Conservation (phyloP, 352 stramenopile species). For the Pythium aristosporum region DNA sequence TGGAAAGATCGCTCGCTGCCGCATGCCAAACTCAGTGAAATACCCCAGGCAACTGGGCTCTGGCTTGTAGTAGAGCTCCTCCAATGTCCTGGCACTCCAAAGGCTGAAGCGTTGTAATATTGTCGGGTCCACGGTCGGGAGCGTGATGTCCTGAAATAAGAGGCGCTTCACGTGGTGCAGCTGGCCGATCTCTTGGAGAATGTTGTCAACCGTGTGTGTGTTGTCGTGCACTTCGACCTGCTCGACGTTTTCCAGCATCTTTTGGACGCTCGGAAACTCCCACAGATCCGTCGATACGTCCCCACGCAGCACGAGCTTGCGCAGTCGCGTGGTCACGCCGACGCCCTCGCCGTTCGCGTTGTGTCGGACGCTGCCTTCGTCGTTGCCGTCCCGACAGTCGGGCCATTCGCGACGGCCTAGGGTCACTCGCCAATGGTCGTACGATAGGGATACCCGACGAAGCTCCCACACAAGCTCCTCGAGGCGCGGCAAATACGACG, state of each 20-base stretch:
- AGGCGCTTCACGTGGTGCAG: not conserved
- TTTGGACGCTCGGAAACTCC: not conserved
- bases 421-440: not conserved
- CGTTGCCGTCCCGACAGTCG: not conserved
- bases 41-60: not conserved
- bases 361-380: not conserved
- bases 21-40: not conserved
- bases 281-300: not conserved
- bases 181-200: not conserved
- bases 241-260: not conserved
- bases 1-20: not conserved
- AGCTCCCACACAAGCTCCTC: not conserved
- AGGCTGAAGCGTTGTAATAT: no score
- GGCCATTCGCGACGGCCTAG: not conserved
- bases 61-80: not conserved
- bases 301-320: not conserved
- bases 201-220: not conserved
- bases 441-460: not conserved
- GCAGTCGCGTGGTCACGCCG: not conserved
- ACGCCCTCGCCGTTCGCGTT: not conserved
- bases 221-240: not conserved
- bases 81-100: not conserved
- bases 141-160: not conserved
- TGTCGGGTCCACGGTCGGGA: not conserved
- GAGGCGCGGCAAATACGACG: slow-evolving; percentile 1